A percentile compares a stretch with the other conserved stretches of the same genome.
Evolutionary conservation across 768 basidiomycete species (phyloP).

Genomic region (Myochromella boudieri): DNA sequence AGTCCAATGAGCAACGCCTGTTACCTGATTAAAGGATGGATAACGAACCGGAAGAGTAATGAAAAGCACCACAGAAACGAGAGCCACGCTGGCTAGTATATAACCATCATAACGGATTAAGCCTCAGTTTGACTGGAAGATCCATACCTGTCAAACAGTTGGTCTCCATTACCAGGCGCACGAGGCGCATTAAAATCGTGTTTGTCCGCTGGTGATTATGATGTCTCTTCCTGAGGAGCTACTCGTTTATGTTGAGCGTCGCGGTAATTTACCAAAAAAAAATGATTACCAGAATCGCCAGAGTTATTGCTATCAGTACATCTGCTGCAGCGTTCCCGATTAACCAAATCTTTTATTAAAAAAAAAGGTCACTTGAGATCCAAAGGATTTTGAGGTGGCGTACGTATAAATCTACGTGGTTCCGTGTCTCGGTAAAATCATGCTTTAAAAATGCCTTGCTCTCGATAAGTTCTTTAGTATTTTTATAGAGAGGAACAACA

Average conservation of each 20-base stretch:
- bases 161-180: conserved; percentile 10
- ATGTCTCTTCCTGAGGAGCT: conserved; percentile 1
- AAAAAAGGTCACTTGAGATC: not conserved
- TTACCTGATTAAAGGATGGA: not conserved
- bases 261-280: no score
- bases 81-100: conserved; percentile 1
- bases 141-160: conserved; percentile 9
- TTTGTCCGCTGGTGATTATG: conserved; percentile 1
- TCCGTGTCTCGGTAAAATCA: conserved; percentile 4
- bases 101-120: not conserved
- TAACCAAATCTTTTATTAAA: conserved; percentile 25
- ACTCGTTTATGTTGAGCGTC: not conserved
- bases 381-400: not conserved
- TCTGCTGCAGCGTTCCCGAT: conserved; percentile 22
- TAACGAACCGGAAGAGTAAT: conserved; percentile 4
- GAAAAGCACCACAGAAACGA: conserved; percentile 11
- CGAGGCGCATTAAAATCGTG: conserved; percentile 3
- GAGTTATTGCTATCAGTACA: conserved; percentile 19
- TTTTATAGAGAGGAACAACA: no score
- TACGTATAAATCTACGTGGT: conserved; percentile 14
- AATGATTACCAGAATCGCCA: conserved; percentile 20
- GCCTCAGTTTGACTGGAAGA: not conserved
- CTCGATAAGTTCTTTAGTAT: no score
- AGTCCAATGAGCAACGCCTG: not conserved
- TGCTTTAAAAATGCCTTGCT: not conserved